Percentiles rank a stretch among this genome's conserved stretches.
Conservation (phyloP, 2,329 filamentous ascomycete species). For the Venturiaceae sp. region DNA sequence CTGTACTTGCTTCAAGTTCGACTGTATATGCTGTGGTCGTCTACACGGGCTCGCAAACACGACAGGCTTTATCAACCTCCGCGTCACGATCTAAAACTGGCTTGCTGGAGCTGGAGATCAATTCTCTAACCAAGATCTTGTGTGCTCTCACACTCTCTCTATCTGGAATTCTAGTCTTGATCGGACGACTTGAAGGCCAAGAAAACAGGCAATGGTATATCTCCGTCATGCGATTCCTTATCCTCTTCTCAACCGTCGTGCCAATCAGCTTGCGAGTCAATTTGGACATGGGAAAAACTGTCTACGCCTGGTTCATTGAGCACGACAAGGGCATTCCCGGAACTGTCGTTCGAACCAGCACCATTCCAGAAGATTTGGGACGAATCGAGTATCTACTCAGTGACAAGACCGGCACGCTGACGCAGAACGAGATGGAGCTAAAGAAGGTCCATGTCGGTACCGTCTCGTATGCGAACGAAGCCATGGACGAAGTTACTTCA, state of each 20-base stretch:
- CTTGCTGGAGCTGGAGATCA: conserved; percentile 90
- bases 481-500: conserved; percentile 90
- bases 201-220: conserved; percentile 76
- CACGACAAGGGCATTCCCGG: conserved; percentile 80
- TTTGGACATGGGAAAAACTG: conserved; percentile 91
- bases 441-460: conserved; percentile 98
- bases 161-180: conserved; percentile 68
- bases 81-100: conserved; percentile 90
- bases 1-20: conserved; percentile 87
- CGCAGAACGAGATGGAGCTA: conserved; percentile 96
- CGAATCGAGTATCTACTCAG: conserved; percentile 93
- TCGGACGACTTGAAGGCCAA: conserved; percentile 65
- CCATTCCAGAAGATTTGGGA: conserved; percentile 92
- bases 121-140: conserved; percentile 90
- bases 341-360: conserved; percentile 90
- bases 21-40: conserved; percentile 82
- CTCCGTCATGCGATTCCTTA: conserved; percentile 95
- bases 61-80: conserved; percentile 86
- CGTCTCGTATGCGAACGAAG: conserved; percentile 95
- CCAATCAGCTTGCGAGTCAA: conserved; percentile 95
- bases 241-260: conserved; percentile 98
- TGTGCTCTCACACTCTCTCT: conserved; percentile 80
- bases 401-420: conserved; percentile 96
- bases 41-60: conserved; percentile 89
- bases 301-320: conserved; percentile 94